These are phyloP conservation scores for Fagus sylvatica DNA, from an alignment of 306 rosid genomes.

Conservation along the genomic window DNA sequence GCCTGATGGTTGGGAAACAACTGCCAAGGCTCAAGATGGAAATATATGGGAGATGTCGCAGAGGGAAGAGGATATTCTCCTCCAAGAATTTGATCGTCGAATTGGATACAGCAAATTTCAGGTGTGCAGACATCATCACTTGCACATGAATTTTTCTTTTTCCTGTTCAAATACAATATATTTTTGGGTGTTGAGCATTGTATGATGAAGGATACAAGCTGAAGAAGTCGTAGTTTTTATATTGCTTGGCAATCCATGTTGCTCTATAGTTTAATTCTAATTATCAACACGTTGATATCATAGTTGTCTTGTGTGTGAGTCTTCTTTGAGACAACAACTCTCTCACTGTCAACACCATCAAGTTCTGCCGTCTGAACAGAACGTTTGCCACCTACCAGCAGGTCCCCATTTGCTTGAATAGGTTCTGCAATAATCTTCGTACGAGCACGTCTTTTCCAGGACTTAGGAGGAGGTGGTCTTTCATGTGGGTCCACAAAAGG, in stretches of 20 bases:
- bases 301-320: background rate
- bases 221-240: background rate
- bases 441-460: no score
- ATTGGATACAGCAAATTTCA: slow-evolving; percentile 91
- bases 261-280: background rate
- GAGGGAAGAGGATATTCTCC: slow-evolving; percentile 92
- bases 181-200: background rate
- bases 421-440: no score
- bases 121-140: slow-evolving; percentile 39
- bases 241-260: background rate
- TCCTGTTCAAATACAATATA: background rate
- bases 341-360: no score
- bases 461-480: no score
- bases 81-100: slow-evolving; percentile 92
- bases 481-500: no score
- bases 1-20: slow-evolving; percentile 99
- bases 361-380: no score
- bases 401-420: no score
- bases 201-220: background rate
- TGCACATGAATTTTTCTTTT: background rate
- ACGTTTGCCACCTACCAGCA: no score
- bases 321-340: no score
- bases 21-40: slow-evolving; percentile 66
- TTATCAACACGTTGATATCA: background rate
- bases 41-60: slow-evolving; percentile 96